Base-by-base conservation (phyloP, 805 yeast genomes). In the Wickerhamiella lipophila region DNA sequence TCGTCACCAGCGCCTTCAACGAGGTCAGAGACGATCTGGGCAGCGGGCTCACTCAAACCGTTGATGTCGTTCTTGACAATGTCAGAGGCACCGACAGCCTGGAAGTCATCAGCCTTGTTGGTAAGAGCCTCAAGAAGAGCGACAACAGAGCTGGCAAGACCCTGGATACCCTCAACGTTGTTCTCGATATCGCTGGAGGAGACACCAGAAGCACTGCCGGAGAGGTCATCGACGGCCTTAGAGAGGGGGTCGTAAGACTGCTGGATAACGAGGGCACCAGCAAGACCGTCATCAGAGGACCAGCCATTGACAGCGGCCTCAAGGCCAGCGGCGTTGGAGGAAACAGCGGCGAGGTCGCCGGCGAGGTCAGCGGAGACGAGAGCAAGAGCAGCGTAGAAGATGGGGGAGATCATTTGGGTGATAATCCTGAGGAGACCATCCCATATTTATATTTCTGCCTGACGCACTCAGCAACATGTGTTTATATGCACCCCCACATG, bases 31-130 rank as follows among this genome's bases (percentile, higher is more conserved):
- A 41, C 53, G 19, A 57, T 47, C 12, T 21, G 26, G 40, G 49
- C 47, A 26, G 58, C 50, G 35, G 52, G 44, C 21, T 46, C 44
- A n/a, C 47, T 42, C 26, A 56, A 50, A 23, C 41, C 40, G 30
- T 39, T 46, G 38, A 57, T 39, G 48, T 57, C 59, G 16, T 52
- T 52, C 16, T 40, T 27, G 41, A 57, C 58, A 47, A 57, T 55
- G 29, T 49, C 15, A 16, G 47, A 42, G 44, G 58, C 54, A 18
- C 56, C 56, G 19, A 52, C 58, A 27, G 46, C 30, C 18, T 16
- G 16, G 29, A 58, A 50, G 47, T 45, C 59, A 39, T 47, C 3
- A 15, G 56, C 55, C 56, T 58, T 57, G 50, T 30, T 38, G 26
- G 40, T 49, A 23, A 56, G 50, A 44, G 49, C 53, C 25, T 22